A percentile compares a stretch with the other conserved stretches of the same genome.
phyloP scores from a whole-genome alignment of 257 asterid genomes.

The Prunella vulgaris region DNA sequence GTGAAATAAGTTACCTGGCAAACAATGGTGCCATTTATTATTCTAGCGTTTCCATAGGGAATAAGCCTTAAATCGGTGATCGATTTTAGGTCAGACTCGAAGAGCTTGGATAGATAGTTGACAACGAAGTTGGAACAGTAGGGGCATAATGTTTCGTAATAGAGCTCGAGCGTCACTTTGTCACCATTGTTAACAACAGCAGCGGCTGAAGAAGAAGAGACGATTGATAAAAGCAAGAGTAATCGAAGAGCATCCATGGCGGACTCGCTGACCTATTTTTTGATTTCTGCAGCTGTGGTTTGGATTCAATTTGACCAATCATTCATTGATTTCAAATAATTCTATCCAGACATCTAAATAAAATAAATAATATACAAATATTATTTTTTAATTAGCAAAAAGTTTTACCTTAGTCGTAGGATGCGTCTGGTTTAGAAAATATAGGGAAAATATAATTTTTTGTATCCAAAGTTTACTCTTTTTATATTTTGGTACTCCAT shows the following conservation, averaged over 20 bases:
- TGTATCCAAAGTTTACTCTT: too few species aligned
- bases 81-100: constrained; percentile 40
- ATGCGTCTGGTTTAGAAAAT: too few species aligned
- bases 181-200: constrained; percentile 24
- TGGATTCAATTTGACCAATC: background rate
- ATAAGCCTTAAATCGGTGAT: constrained; percentile 46
- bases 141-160: constrained; percentile 53
- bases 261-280: background rate
- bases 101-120: constrained; percentile 36
- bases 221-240: constrained; percentile 26
- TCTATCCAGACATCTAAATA: too few species aligned
- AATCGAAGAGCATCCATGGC: constrained; percentile 40
- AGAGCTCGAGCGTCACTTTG: constrained; percentile 39
- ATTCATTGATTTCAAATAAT: too few species aligned
- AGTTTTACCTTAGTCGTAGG: too few species aligned
- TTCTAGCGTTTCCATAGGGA: constrained; percentile 59
- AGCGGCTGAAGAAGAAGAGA: constrained; percentile 16
- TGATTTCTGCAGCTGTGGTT: background rate
- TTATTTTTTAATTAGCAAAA: too few species aligned
- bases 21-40: constrained; percentile 31
- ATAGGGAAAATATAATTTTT: too few species aligned
- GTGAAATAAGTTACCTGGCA: constrained; percentile 36
- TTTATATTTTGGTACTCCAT: too few species aligned
- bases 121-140: constrained; percentile 53
- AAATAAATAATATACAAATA: too few species aligned